Percentiles rank a stretch among this genome's conserved stretches.
Evolutionary conservation across 1,284 basidiomycete genomes (phyloP).

Genomic region (Fistulinella staudtii): DNA sequence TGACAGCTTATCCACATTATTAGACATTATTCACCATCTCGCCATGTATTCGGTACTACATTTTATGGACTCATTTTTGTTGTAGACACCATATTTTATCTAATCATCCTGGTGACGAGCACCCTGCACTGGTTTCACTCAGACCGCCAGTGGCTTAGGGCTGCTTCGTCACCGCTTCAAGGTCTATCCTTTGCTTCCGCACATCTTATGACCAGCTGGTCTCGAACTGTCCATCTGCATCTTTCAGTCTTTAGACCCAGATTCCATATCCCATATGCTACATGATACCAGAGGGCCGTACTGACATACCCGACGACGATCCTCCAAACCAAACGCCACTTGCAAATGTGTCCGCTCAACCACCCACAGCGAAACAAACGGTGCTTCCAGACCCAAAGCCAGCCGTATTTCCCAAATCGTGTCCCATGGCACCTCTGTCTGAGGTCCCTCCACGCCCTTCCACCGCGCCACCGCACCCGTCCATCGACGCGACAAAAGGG

Average conservation of each 20-base stretch:
- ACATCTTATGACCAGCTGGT: too few relatives aligned
- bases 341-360: slow-evolving; percentile 20
- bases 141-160: background rate
- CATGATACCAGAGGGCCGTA: slow-evolving; percentile 29
- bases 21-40: slow-evolving; percentile 13
- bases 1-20: slow-evolving; percentile 16
- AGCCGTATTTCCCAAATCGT: slow-evolving; percentile 4
- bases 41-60: slow-evolving; percentile 16
- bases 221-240: too few relatives aligned
- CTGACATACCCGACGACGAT: slow-evolving; percentile 12
- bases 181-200: slow-evolving; percentile 6
- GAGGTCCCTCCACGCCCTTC: slow-evolving; percentile 28
- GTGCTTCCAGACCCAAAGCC: slow-evolving; percentile 6
- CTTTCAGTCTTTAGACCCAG: too few relatives aligned
- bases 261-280: slow-evolving; percentile 31
- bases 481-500: slow-evolving; percentile 11
- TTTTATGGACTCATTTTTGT: background rate
- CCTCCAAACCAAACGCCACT: slow-evolving; percentile 13
- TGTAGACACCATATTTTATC: too few relatives aligned
- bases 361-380: slow-evolving; percentile 11
- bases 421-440: slow-evolving; percentile 9
- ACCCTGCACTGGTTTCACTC: too few relatives aligned
- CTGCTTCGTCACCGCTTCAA: background rate
- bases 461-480: slow-evolving; percentile 29
- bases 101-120: too few relatives aligned